A percentile compares a stretch with the other conserved stretches of the same genome.
Conservation (phyloP, 139 green algal genomes). For the Trebouxia sp. region DNA sequence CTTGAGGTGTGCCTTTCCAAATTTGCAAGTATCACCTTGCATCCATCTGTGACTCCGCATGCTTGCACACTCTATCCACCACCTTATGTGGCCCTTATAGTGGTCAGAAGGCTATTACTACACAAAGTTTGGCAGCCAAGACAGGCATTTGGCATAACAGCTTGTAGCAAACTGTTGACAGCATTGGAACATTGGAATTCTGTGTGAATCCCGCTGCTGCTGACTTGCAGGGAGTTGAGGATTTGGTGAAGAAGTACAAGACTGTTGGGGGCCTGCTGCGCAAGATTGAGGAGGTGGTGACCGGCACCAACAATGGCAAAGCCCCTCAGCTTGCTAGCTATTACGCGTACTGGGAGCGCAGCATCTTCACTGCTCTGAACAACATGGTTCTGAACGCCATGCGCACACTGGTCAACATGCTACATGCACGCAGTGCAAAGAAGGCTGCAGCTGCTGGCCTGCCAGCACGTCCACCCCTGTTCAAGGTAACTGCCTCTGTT, state of each 20-base stretch:
- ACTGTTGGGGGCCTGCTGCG: conserved; percentile 77
- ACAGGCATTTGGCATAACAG: too few species aligned
- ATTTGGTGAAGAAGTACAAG: conserved; percentile 79
- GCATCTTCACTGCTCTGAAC: conserved; percentile 84
- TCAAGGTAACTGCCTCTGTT: conserved; percentile 52
- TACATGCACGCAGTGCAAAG: conserved; percentile 16
- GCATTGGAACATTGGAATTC: too few species aligned
- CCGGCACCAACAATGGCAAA: conserved; percentile 83
- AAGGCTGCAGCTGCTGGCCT: neutral
- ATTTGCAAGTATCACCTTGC: too few species aligned
- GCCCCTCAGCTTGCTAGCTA: conserved; percentile 71
- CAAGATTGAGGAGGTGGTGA: conserved; percentile 86
- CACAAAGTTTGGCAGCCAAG: too few species aligned
- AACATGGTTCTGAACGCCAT: conserved; percentile 73
- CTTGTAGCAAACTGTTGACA: too few species aligned
- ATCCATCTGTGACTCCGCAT: too few species aligned
- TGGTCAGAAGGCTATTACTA: too few species aligned
- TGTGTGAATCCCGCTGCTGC: neutral
- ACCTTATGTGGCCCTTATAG: too few species aligned
- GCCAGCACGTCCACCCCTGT: conserved; percentile 44
- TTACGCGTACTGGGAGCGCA: conserved; percentile 87
- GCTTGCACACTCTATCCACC: too few species aligned
- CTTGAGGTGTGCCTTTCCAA: conserved; percentile 45
- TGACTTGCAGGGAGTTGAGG: conserved; percentile 57
- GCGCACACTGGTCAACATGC: conserved; percentile 50